Percentiles rank a stretch among this genome's conserved stretches.
Evolutionary conservation across 164 flowering plant genomes (phyloP).

Genomic region (Vitis rotundifolia): DNA sequence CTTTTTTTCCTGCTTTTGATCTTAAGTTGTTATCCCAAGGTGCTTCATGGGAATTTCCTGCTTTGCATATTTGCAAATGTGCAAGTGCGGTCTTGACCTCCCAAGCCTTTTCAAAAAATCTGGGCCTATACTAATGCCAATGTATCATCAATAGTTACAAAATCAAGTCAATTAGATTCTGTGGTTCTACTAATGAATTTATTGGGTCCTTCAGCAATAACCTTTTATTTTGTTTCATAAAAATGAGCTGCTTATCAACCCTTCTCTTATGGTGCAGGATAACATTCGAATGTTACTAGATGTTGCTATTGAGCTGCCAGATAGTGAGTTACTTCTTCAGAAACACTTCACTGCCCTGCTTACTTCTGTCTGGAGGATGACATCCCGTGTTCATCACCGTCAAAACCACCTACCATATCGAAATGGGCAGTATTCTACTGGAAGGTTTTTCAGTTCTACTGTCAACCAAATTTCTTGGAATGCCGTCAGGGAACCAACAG

Average conservation of each 20-base stretch:
- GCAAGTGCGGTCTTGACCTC: no score
- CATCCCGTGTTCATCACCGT: conserved; percentile 20
- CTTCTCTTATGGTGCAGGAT: conserved; percentile 52
- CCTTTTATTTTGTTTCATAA: background rate
- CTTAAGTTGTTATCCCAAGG: no score
- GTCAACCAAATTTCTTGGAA: conserved; percentile 26
- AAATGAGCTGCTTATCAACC: background rate
- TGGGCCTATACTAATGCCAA: no score
- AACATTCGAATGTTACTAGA: conserved; percentile 60
- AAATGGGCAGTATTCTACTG: conserved; percentile 32
- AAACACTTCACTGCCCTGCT: conserved; percentile 89
- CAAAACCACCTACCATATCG: conserved; percentile 29
- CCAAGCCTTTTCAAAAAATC: no score
- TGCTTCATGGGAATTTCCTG: no score
- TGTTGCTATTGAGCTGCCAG: conserved; percentile 63
- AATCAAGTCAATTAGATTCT: no score
- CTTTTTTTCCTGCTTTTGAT: no score
- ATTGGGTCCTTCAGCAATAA: no score
- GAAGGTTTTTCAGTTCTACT: conserved; percentile 24
- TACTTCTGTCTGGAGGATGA: conserved; percentile 74
- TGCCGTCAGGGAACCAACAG: conserved; percentile 24
- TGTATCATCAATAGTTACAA: no score
- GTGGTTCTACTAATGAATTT: no score
- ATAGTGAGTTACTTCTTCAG: conserved; percentile 78
- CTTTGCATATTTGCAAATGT: no score